Conservation (phyloP, 2,329 filamentous ascomycete genomes). For the Aspergillus sp. region DNA sequence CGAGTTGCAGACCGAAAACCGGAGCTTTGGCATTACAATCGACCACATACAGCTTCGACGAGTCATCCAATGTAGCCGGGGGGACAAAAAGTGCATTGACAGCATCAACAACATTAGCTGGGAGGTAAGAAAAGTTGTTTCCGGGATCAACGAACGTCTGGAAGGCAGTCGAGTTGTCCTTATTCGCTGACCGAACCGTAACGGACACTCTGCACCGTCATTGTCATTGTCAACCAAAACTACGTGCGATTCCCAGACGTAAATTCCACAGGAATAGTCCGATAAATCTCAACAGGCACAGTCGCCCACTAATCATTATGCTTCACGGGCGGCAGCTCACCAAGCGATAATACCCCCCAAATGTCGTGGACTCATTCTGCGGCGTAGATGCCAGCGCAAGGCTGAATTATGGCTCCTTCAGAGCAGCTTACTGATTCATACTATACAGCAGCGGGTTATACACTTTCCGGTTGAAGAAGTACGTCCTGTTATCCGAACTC, state of each 20-base stretch:
- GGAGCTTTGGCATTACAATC: slow-evolving; percentile 39
- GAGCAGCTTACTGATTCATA: slow-evolving; percentile 38
- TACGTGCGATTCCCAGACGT: slow-evolving; percentile 20
- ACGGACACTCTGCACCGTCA: slow-evolving; percentile 26
- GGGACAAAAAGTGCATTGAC: slow-evolving; percentile 40
- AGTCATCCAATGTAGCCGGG: slow-evolving; percentile 28
- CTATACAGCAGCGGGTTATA: slow-evolving; percentile 49
- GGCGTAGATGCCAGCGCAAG: slow-evolving; percentile 39
- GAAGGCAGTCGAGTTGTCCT: slow-evolving; percentile 24
- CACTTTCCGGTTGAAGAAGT: slow-evolving; percentile 16
- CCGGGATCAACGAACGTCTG: slow-evolving; percentile 39
- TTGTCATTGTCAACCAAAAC: slow-evolving; percentile 37
- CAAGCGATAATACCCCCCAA: slow-evolving; percentile 44
- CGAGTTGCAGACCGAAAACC: slow-evolving; percentile 36
- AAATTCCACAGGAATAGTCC: slow-evolving; percentile 16
- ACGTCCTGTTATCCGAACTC: slow-evolving; percentile 11
- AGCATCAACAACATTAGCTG: slow-evolving; percentile 30
- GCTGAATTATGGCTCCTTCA: slow-evolving; percentile 43
- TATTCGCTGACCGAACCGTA: slow-evolving; percentile 6
- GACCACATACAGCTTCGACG: slow-evolving; percentile 31
- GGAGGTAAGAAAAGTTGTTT: slow-evolving; percentile 32
- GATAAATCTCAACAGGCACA: slow-evolving; percentile 32
- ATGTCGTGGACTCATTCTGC: slow-evolving; percentile 9
- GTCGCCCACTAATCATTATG: too few relatives aligned
- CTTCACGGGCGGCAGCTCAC: slow-evolving; percentile 40